Evolutionary conservation across 768 basidiomycete species (phyloP).

Genomic region (Boletus tomentosulus): DNA sequence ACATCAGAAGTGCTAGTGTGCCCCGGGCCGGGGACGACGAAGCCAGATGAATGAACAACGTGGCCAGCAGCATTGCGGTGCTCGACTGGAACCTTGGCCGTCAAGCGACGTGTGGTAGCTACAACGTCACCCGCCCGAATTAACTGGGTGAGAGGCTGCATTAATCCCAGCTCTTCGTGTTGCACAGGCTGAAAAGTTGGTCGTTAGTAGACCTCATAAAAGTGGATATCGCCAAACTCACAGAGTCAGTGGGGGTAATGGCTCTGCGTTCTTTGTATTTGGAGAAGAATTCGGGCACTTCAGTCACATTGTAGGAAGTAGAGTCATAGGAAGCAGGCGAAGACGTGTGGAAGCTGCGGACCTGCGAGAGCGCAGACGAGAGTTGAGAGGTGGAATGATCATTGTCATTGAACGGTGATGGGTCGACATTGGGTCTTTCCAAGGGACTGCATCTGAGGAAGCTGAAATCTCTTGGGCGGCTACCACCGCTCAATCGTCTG

Average conservation of each 20-base stretch:
- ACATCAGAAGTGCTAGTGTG: constrained; percentile 22
- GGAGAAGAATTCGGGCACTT: constrained; percentile 27
- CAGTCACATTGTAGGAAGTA: constrained; percentile 23
- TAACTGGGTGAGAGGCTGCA: constrained; percentile 20
- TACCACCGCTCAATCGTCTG: constrained; percentile 39
- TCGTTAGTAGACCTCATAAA: neutral
- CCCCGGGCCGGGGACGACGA: constrained; percentile 28
- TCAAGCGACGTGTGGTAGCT: constrained; percentile 27
- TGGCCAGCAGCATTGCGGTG: constrained; percentile 16
- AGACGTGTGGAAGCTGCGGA: constrained; percentile 25
- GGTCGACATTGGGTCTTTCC: constrained; percentile 24
- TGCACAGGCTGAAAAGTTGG: neutral
- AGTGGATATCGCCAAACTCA: neutral
- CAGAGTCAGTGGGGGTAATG: neutral
- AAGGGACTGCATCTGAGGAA: constrained; percentile 34
- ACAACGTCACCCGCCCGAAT: constrained; percentile 22
- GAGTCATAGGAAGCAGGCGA: constrained; percentile 13
- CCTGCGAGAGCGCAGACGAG: neutral
- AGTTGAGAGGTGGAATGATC: neutral
- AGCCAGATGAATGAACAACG: constrained; percentile 26
- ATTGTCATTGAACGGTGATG: constrained; percentile 9
- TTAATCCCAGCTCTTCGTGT: constrained; percentile 17
- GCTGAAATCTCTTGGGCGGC: constrained; percentile 36
- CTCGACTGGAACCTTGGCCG: constrained; percentile 27
- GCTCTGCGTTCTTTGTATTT: constrained; percentile 24